Conservation (phyloP, 768 basidiomycete genomes). For the Macrolepiota albuminosa region DNA sequence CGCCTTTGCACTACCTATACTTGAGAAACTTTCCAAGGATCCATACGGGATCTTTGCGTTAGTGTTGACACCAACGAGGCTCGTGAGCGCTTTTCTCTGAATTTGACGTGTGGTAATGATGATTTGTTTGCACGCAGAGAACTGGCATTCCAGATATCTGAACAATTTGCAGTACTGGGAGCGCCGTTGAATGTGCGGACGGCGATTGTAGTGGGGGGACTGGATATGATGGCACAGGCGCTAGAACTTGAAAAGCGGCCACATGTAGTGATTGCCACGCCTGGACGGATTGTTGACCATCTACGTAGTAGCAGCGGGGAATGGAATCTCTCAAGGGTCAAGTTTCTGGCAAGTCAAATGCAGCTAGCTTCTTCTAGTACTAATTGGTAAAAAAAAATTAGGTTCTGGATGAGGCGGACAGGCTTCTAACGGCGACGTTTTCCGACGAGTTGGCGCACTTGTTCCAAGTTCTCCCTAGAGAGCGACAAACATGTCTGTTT, state of each 20-base stretch:
- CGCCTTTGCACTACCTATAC: conserved; percentile 92
- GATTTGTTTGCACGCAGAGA: conserved; percentile 50
- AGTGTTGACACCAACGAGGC: conserved; percentile 94
- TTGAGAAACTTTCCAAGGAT: conserved; percentile 82
- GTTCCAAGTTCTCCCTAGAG: conserved; percentile 70
- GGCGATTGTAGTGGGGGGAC: conserved; percentile 90
- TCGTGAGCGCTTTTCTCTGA: conserved; percentile 15
- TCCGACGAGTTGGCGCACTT: conserved; percentile 77
- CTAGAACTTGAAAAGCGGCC: conserved; percentile 81
- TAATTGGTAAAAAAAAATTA: conserved; percentile 22
- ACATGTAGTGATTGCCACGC: conserved; percentile 93
- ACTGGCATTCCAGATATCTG: conserved; percentile 94
- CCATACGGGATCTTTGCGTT: conserved; percentile 95
- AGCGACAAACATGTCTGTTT: conserved; percentile 95
- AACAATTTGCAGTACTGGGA: conserved; percentile 92
- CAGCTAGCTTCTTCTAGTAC: neutral
- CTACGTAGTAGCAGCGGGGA: conserved; percentile 71
- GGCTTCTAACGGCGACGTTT: conserved; percentile 86
- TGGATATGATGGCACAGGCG: conserved; percentile 97
- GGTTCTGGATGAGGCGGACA: conserved; percentile 97
- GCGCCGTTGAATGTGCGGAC: conserved; percentile 76
- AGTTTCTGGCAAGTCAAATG: conserved; percentile 65
- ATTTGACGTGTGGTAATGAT: neutral
- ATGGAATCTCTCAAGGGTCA: conserved; percentile 82
- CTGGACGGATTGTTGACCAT: conserved; percentile 91